Conservation (phyloP, 1,284 basidiomycete genomes). For the Melanopsichium pennsylvanicum region DNA sequence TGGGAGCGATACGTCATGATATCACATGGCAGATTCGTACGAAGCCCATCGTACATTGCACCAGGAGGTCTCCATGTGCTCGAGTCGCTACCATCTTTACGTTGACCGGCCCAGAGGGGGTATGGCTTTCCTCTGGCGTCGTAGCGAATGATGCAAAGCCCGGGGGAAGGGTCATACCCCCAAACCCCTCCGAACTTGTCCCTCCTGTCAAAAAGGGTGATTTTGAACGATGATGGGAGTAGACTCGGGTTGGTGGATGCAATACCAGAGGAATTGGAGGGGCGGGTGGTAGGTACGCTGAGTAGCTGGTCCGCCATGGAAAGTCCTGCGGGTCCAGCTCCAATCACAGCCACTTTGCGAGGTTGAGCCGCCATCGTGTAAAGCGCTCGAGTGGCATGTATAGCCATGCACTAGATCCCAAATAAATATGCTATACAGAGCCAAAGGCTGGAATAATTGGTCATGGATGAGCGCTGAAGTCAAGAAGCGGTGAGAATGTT, state of each 20-base stretch:
- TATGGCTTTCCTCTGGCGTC: conserved; percentile 23
- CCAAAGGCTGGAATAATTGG: too few species aligned
- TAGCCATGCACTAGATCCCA: too few species aligned
- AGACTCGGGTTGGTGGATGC: too few species aligned
- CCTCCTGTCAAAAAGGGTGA: conserved; percentile 52
- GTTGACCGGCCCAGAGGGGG: conserved; percentile 3
- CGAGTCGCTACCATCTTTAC: conserved; percentile 13
- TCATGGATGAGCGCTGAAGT: too few species aligned
- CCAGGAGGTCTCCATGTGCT: conserved; percentile 22
- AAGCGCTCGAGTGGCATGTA: too few species aligned
- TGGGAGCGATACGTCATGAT: conserved; percentile 65
- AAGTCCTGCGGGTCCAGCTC: conserved; percentile 67
- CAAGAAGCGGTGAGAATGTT: too few species aligned
- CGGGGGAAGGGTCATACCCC: conserved; percentile 49
- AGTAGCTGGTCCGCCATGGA: conserved; percentile 67
- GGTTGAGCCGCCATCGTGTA: too few species aligned
- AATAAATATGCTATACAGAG: too few species aligned
- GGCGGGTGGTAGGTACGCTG: conserved; percentile 4
- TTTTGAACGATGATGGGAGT: not conserved
- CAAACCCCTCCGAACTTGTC: conserved; percentile 43
- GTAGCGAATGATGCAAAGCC: conserved; percentile 58
- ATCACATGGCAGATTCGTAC: conserved; percentile 62
- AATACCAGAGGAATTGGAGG: too few species aligned
- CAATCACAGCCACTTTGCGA: conserved; percentile 67
- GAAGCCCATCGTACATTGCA: conserved; percentile 62